These are phyloP conservation scores for Akanthomyces uredinophilus DNA, from an alignment of 2,329 filamentous ascomycete genomes.

Conservation along the genomic window DNA sequence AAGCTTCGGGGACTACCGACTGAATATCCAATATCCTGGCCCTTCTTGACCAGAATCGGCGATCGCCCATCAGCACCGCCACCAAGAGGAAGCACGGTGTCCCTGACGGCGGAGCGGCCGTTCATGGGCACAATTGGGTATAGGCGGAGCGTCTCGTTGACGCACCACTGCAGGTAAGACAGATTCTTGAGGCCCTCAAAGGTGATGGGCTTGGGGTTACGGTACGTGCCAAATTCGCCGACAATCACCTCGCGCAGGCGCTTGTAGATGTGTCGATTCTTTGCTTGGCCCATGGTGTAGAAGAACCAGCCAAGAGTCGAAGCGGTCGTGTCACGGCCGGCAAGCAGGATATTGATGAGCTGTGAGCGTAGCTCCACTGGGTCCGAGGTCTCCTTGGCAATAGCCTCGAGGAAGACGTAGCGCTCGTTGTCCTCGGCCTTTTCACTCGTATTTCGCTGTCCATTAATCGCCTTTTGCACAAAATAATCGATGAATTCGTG, in stretches of 20 bases:
- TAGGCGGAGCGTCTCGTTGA: slow-evolving; percentile 22
- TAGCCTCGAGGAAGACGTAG: slow-evolving; percentile 29
- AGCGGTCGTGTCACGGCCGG: slow-evolving; percentile 52
- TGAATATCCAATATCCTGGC: slow-evolving; percentile 37
- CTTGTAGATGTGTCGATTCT: slow-evolving; percentile 33
- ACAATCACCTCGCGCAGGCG: slow-evolving; percentile 39
- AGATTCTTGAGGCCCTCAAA: slow-evolving; percentile 22
- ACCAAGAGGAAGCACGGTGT: slow-evolving; percentile 46
- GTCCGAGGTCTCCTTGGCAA: slow-evolving; percentile 29
- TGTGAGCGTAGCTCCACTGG: slow-evolving; percentile 24
- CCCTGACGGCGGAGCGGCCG: slow-evolving; percentile 22
- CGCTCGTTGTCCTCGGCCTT: slow-evolving; percentile 16
- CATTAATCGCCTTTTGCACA: slow-evolving; percentile 51
- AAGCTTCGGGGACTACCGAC: not conserved
- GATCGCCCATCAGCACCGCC: slow-evolving; percentile 42
- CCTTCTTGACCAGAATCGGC: slow-evolving; percentile 45
- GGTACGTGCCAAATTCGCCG: slow-evolving; percentile 45
- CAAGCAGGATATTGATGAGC: slow-evolving; percentile 38
- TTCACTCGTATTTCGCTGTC: slow-evolving; percentile 17
- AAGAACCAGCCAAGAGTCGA: slow-evolving; percentile 45
- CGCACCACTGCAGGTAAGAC: slow-evolving; percentile 23
- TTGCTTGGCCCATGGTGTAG: slow-evolving; percentile 32
- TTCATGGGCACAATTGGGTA: slow-evolving; percentile 23
- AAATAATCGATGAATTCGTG: slow-evolving; percentile 66
- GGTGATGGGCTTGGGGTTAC: slow-evolving; percentile 22